Evolutionary conservation across 73 alveolate species (phyloP), one percentile per base, ranked within the genome.

Genomic region (Paramecium caudatum): DNA sequence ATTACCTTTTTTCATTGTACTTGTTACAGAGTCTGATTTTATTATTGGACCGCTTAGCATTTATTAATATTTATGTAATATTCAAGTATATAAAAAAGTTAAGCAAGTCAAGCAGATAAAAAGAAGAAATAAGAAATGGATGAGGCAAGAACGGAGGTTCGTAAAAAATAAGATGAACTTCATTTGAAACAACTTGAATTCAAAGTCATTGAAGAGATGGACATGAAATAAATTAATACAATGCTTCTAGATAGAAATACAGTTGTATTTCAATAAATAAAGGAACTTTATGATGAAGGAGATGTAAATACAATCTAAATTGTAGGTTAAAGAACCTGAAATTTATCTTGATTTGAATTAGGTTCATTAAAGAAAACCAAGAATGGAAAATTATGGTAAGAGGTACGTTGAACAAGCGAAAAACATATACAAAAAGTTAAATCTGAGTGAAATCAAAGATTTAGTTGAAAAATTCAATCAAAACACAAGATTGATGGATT

Each of bases 201-300:
- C 21, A 45, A 74, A 27, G 32, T 74, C 25, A 74, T 74, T 5
- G 68, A 45, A 16, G 47, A 45, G 3, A 36, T 74, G 65, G 62
- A 74, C 19, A 74, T 45, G 62, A 74, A 74, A 43, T 33, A 74
- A 74, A 43, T 74, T 2, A 74, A 74, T 74, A 39, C 43, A 15
- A 74, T 74, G 88, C 34, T 74, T 19, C 32, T 74, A 37, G 47
- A 43, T 5, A 8, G 47, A 21, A 74, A 74, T 74, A 68, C 69
- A 13, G 13, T 74, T 8, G 68, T 74, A 6, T 74, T 37, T 34
- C 17, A 74, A 47, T 5, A 36, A 30, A 74, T 74, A 9, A 74
- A 74, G 43, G 62, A 74, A 47, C 17, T 37, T 74, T 74, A 19
- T 74, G 88, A 74, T 74, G 62, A 74, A 15, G 88, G 68, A 74